Base-by-base conservation (phyloP, 2,329 filamentous ascomycete species). In the Cordyceps cateniannulata region DNA sequence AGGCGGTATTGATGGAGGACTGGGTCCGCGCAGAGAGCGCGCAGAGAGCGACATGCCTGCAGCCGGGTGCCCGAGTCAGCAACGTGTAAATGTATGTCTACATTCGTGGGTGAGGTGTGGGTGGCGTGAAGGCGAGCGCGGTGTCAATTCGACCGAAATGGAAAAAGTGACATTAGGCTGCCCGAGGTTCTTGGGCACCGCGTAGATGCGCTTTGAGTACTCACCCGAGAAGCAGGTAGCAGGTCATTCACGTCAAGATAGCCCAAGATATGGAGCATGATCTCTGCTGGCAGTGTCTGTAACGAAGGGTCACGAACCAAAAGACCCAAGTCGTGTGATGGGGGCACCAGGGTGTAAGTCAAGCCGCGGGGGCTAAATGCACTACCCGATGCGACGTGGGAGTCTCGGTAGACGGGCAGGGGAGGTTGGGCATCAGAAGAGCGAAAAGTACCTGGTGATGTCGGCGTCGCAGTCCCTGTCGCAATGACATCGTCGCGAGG, bases 1-100 rank as follows among this genome's bases (percentile, higher is more conserved):
- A 89, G 81, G 51, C 87, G 86, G 64, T 81, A 77, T 58, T 76
- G 76, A 69, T 89, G 87, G 18, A 90, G 75, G 59, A 89, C 77
- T n/a, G 87, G 88, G 47, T 86, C 79, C 48, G 85, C 77, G 25
- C 84, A 85, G 53, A 90, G 79, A 48, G 73, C 70, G 64, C 87
- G 85, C 56, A 91, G 78, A 62, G 80, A 81, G 69, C 82, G 87
- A 63, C 79, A 86, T 44, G 81, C 82, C 85, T 88, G 69, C 59
- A 47, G 14, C 50, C 55, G 20, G 32, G 10, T 14, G 49, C 24
- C 45, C 42, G 50, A 54, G 58, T 59, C 58, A 60, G 58, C 42
- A 60, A 54, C 40, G 58, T 60, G 50, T 38, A 38, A 35, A 10
- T 35, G 32, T 54, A n/a, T 50, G 58, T 50, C 42, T 54, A 40